Evolutionary conservation across 2,329 filamentous ascomycete genomes (phyloP), one percentile per base, ranked within the genome.

Genomic region (Arthroderma sp.): DNA sequence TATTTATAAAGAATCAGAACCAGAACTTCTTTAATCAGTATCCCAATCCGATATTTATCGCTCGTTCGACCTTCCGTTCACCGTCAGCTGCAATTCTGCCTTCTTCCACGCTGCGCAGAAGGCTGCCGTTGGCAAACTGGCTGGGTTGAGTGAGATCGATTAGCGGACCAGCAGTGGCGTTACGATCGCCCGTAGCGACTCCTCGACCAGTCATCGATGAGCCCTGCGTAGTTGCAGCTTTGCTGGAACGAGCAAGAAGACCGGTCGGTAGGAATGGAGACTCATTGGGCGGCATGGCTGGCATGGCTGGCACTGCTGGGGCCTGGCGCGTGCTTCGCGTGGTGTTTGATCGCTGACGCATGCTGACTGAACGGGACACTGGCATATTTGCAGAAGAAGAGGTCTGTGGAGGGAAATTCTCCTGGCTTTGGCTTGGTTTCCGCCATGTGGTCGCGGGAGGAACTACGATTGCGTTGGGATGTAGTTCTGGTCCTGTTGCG

Each of bases 111-210:
- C 58, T 56, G n/a, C 61, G 56, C 9, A 70, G 53, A 38, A 71
- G 48, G 53, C 68, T 71, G 3, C 68, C 68, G 48, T 68, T 64
- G 3, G 58, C 61, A 50, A 70, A 71, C 4, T 64, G 61, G 29
- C 62, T 69, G 8, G 58, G 56, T 0, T 60, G 56, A 4, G 58
- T 58, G 43, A 71, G 49, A 49, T 71, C 66, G 8, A 71, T 51
- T 56, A 71, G 56, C 6, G 68, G 68, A 42, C 60, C 61, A 4
- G 38, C 46, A 10, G 57, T 56, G 1, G 60, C 61, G 46, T 62
- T 54, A 9, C 64, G 58, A 41, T 64, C 56, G 4, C 66, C 65
- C 3, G 64, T 66, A 15, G 60, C 64, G 2, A 68, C 55, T 0
- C 65, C 66, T 33, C 63, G 61, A 6, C 66, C 65, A 1, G 49